phyloP scores from a whole-genome alignment of 2,329 filamentous ascomycete species.

The Colletotrichum lupini region DNA sequence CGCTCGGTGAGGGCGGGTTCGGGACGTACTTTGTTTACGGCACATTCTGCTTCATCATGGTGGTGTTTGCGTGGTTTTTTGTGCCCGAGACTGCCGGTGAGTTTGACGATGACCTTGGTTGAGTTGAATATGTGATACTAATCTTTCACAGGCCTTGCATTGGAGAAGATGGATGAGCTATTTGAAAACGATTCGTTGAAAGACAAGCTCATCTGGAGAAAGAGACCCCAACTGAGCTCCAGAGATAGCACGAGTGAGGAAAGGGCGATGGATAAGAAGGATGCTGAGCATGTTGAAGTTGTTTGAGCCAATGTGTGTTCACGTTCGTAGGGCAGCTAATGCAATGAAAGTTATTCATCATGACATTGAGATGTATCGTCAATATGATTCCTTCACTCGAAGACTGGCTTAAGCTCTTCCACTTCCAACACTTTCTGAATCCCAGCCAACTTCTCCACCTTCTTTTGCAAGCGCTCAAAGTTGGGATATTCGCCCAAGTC shows the following conservation, averaged over 20 bases:
- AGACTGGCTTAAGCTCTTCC: not conserved
- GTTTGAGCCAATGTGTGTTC: not conserved
- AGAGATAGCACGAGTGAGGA: not conserved
- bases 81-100: slow-evolving; percentile 69
- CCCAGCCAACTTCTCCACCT: not conserved
- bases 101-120: not conserved
- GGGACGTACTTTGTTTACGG: slow-evolving; percentile 69
- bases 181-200: slow-evolving; percentile 35
- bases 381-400: not conserved
- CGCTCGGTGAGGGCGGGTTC: slow-evolving; percentile 36
- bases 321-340: too few relatives aligned
- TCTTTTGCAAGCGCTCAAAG: not conserved
- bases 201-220: slow-evolving; percentile 9
- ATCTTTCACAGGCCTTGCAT: slow-evolving; percentile 23
- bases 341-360: too few relatives aligned
- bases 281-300: slow-evolving; percentile 13
- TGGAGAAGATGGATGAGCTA: slow-evolving; percentile 45
- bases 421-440: not conserved
- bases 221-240: not conserved
- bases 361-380: not conserved
- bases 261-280: slow-evolving; percentile 10
- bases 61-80: slow-evolving; percentile 54
- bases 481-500: not conserved
- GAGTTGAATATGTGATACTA: not conserved
- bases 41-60: slow-evolving; percentile 67